phyloP scores from a whole-genome alignment of 768 basidiomycete genomes.

The Collybiopsis confluens region DNA sequence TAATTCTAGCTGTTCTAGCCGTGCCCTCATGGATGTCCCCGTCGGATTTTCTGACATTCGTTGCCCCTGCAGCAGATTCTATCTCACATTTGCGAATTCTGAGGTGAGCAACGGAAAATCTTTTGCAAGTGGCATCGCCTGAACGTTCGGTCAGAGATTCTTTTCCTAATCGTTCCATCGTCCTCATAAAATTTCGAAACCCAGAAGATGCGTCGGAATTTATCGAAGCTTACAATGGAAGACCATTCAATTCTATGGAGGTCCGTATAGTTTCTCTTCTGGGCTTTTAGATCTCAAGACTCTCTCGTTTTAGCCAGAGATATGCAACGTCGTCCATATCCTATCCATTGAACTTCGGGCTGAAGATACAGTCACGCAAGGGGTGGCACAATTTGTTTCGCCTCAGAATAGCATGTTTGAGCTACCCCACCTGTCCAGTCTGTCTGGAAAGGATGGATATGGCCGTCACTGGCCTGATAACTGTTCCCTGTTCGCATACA shows the following conservation, averaged over 20 bases:
- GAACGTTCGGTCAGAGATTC: slow-evolving; percentile 53
- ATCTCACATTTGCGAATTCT: slow-evolving; percentile 89
- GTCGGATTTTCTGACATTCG: slow-evolving; percentile 87
- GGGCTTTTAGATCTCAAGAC: neutral
- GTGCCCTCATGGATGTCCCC: slow-evolving; percentile 96
- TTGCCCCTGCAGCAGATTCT: slow-evolving; percentile 82
- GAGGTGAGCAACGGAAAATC: slow-evolving; percentile 45
- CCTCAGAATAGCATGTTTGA: slow-evolving; percentile 61
- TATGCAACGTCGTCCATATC: slow-evolving; percentile 85
- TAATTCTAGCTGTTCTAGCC: slow-evolving; percentile 82
- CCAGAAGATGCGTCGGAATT: slow-evolving; percentile 76
- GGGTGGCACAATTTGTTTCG: slow-evolving; percentile 53
- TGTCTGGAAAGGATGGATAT: slow-evolving; percentile 97
- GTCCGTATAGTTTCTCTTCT: slow-evolving; percentile 32
- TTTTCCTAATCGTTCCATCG: slow-evolving; percentile 85
- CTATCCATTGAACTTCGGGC: slow-evolving; percentile 68
- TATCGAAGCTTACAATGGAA: slow-evolving; percentile 83
- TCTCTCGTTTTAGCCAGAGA: slow-evolving; percentile 62
- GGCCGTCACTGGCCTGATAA: slow-evolving; percentile 90
- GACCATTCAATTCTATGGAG: slow-evolving; percentile 88
- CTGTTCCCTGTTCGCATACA: slow-evolving; percentile 93
- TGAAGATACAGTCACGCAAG: slow-evolving; percentile 53
- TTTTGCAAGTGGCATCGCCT: neutral
- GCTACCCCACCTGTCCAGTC: slow-evolving; percentile 93
- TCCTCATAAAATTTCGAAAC: slow-evolving; percentile 77